phyloP scores from a whole-genome alignment of 2,329 filamentous ascomycete genomes.

The Fusarium redolens region DNA sequence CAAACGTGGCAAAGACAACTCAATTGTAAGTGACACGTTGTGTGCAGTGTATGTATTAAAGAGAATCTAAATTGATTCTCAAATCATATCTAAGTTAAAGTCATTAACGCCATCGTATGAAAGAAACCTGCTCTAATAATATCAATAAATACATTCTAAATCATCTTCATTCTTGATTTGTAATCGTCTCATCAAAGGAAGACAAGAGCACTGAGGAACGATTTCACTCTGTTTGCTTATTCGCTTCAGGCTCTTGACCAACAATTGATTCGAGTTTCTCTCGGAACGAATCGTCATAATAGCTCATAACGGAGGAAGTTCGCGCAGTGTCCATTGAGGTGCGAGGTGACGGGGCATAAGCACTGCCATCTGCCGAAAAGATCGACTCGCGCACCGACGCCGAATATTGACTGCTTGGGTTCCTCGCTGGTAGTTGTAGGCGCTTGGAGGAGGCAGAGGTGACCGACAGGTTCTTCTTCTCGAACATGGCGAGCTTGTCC shows the following conservation, averaged over 20 bases:
- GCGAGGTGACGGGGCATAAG: conserved; percentile 4
- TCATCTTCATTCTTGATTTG: not conserved
- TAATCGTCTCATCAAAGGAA: not conserved
- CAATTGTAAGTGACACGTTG: not conserved
- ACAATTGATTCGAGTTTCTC: conserved; percentile 29
- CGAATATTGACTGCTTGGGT: conserved; percentile 7
- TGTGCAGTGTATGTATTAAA: not conserved
- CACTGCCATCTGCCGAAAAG: conserved; percentile 15
- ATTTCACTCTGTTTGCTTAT: not conserved
- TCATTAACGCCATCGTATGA: not conserved
- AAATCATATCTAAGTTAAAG: not conserved
- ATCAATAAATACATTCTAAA: conserved; percentile 1
- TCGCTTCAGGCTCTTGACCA: conserved; percentile 8
- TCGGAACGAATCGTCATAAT: conserved; percentile 27
- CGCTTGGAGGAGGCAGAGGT: not conserved
- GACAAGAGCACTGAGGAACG: not conserved
- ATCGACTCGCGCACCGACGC: conserved; percentile 8
- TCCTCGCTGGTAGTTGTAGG: not conserved
- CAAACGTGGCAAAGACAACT: not conserved
- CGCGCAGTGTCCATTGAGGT: conserved; percentile 21
- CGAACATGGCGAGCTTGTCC: conserved; percentile 29
- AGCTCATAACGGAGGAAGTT: conserved; percentile 25
- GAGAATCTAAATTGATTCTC: not conserved
- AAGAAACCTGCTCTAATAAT: not conserved
- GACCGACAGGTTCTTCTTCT: conserved; percentile 11